phyloP scores from a whole-genome alignment of 1,284 basidiomycete genomes.

The Cryptococcus neoformans region DNA sequence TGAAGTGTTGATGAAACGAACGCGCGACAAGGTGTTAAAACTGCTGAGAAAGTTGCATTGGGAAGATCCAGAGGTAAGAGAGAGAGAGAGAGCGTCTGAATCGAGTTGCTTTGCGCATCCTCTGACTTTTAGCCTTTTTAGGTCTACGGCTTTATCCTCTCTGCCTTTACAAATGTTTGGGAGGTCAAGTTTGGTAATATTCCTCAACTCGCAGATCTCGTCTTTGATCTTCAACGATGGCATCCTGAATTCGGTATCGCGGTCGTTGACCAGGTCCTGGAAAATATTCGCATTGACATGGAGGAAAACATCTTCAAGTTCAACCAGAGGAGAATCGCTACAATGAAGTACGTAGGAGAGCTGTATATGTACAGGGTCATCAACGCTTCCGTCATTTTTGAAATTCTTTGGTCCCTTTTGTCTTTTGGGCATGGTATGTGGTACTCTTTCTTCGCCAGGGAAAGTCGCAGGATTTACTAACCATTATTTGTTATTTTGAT shows the following conservation, averaged over 20 bases:
- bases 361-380: conserved; percentile 96
- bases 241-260: conserved; percentile 83
- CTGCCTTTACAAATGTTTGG: conserved; percentile 94
- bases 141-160: conserved; percentile 54
- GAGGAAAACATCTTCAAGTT: conserved; percentile 94
- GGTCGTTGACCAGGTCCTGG: conserved; percentile 90
- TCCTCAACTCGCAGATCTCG: conserved; percentile 85
- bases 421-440: conserved; percentile 91
- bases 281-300: conserved; percentile 84
- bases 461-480: too few relatives aligned
- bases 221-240: conserved; percentile 89
- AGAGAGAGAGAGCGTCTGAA: too few relatives aligned
- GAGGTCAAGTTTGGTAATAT: conserved; percentile 91
- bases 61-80: conserved; percentile 63
- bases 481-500: not conserved
- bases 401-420: conserved; percentile 90
- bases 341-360: conserved; percentile 92
- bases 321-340: conserved; percentile 88
- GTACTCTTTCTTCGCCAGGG: not conserved
- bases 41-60: conserved; percentile 91
- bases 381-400: conserved; percentile 84
- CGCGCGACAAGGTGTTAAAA: conserved; percentile 88
- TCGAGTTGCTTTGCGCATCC: not conserved
- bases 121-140: conserved; percentile 52
- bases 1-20: conserved; percentile 84